phyloP scores from a whole-genome alignment of 2,329 filamentous ascomycete genomes.

The Cercospora canescens region DNA sequence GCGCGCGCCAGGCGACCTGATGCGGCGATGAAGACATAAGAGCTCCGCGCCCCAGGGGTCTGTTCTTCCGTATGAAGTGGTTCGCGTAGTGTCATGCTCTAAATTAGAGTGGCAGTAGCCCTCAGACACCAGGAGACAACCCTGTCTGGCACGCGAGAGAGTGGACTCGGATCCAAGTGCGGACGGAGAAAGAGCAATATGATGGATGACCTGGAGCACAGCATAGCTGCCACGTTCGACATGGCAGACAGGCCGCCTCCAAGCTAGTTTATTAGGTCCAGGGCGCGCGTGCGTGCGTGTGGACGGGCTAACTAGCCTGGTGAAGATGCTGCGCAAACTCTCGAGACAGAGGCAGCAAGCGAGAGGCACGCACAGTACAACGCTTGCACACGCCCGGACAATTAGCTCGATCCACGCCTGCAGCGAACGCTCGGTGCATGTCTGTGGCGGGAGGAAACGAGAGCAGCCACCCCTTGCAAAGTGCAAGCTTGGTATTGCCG shows the following conservation, averaged over 20 bases:
- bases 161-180: background rate
- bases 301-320: background rate
- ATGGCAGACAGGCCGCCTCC: background rate
- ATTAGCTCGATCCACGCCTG: slow-evolving; percentile 1
- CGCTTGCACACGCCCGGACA: background rate
- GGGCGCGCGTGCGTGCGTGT: background rate
- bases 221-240: slow-evolving; percentile 2
- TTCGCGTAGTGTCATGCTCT: slow-evolving; percentile 25
- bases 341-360: background rate
- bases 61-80: slow-evolving; percentile 13
- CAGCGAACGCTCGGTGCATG: background rate
- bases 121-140: slow-evolving; percentile 14
- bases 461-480: background rate
- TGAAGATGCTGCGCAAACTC: background rate
- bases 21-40: slow-evolving; percentile 19
- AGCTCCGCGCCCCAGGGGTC: slow-evolving; percentile 9
- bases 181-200: background rate
- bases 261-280: background rate
- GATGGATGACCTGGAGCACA: background rate
- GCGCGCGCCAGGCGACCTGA: slow-evolving; percentile 18
- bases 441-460: background rate
- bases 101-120: slow-evolving; percentile 29
- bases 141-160: background rate
- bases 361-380: background rate
- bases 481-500: background rate